Evolutionary conservation across 2,329 filamentous ascomycete genomes (phyloP).

Genomic region (Fusarium mexicanum): DNA sequence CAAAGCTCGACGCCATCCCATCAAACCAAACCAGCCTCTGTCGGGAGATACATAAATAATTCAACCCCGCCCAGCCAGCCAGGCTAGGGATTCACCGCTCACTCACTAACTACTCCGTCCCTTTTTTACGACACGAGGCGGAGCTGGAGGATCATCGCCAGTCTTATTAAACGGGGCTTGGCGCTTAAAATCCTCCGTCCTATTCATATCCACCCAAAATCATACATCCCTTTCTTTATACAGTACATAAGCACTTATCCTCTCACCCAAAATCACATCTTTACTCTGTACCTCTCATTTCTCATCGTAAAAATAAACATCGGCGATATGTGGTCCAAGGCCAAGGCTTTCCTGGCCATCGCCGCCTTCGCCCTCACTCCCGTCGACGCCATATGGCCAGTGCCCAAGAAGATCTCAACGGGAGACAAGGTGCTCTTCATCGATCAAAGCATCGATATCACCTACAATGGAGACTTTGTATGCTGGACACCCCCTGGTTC

Average conservation of each 20-base stretch:
- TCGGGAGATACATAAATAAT: background rate
- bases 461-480: constrained; percentile 69
- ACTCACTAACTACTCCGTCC: background rate
- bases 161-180: constrained; percentile 38
- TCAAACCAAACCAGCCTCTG: constrained; percentile 14
- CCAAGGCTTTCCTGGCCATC: constrained; percentile 49
- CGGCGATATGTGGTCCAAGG: constrained; percentile 43
- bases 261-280: background rate
- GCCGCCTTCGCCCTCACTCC: constrained; percentile 53
- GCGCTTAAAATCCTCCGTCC: constrained; percentile 19
- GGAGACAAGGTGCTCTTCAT: constrained; percentile 65
- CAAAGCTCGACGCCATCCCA: constrained; percentile 2
- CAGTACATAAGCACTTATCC: background rate
- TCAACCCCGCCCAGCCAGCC: background rate
- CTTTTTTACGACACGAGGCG: constrained; percentile 6
- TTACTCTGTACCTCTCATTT: background rate
- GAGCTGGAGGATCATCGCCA: constrained; percentile 26
- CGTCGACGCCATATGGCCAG: constrained; percentile 67
- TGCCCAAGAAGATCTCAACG: constrained; percentile 60
- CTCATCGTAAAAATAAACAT: background rate
- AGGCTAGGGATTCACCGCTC: constrained; percentile 12
- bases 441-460: constrained; percentile 60
- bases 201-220: constrained; percentile 5
- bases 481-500: constrained; percentile 52
- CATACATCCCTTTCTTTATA: background rate